These are phyloP conservation scores for Arabidopsis suecica DNA, from an alignment of 345 rosid genomes.

Conservation along the genomic window DNA sequence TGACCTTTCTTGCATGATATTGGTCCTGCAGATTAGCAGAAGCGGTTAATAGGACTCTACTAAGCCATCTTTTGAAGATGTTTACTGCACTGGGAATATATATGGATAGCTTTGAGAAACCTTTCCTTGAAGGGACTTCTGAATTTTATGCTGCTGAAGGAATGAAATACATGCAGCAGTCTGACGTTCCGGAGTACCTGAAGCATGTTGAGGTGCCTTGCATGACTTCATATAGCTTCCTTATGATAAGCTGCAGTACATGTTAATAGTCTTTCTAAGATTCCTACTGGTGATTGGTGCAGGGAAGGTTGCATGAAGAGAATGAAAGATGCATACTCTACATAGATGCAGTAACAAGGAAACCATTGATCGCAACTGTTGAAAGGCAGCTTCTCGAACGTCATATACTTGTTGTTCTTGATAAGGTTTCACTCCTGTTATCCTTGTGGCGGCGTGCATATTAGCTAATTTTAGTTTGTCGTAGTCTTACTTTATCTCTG, in stretches of 20 bases:
- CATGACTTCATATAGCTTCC: conserved; percentile 2
- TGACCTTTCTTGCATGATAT: conserved; percentile 29
- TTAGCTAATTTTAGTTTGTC: background rate
- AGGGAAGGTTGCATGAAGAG: conserved; percentile 95
- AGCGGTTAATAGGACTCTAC: conserved; percentile 86
- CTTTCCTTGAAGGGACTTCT: conserved; percentile 89
- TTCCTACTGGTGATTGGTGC: conserved; percentile 42
- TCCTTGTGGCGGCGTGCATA: conserved; percentile 9
- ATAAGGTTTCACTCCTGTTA: conserved; percentile 64
- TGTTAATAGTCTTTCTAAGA: conserved; percentile 21
- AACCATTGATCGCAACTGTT: conserved; percentile 79
- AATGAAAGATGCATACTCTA: conserved; percentile 93
- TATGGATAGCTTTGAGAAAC: conserved; percentile 90
- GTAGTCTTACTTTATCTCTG: conserved; percentile 23
- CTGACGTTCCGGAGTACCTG: conserved; percentile 96
- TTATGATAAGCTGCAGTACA: conserved; percentile 19
- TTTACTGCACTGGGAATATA: conserved; percentile 95
- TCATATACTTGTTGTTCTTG: conserved; percentile 85
- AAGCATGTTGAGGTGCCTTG: conserved; percentile 93
- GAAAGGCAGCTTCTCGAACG: conserved; percentile 92
- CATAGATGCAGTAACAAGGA: conserved; percentile 84
- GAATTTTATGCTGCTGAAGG: conserved; percentile 99
- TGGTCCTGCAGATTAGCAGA: conserved; percentile 74
- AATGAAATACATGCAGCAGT: conserved; percentile 95
- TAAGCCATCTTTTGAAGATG: conserved; percentile 97